A percentile compares a stretch with the other conserved stretches of the same genome.
These are phyloP conservation scores for Globisporangium ultimum DNA, from an alignment of 352 stramenopile species.

Conservation along the genomic window DNA sequence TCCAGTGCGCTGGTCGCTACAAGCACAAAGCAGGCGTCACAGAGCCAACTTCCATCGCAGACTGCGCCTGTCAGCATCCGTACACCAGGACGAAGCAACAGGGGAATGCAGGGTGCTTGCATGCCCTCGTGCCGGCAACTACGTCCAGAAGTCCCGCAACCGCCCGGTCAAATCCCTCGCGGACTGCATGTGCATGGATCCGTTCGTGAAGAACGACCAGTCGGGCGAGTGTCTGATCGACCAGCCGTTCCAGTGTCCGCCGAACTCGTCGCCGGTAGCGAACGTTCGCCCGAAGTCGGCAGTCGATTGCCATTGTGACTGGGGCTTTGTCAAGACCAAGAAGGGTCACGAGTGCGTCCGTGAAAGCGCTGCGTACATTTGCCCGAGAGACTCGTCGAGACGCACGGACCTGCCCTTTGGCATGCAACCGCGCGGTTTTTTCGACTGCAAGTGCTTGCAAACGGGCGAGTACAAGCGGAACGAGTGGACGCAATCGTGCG, in stretches of 20 bases:
- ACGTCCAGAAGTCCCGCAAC: constrained; percentile 41
- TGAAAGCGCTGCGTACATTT: constrained; percentile 56
- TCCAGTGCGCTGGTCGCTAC: constrained; percentile 64
- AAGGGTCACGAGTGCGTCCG: constrained; percentile 38
- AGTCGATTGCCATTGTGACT: constrained; percentile 71
- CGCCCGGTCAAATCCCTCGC: constrained; percentile 49
- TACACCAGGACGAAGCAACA: constrained; percentile 61
- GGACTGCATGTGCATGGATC: constrained; percentile 62
- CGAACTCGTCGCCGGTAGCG: constrained; percentile 27
- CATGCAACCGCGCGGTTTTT: constrained; percentile 53
- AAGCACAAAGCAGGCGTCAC: constrained; percentile 27
- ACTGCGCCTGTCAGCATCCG: constrained; percentile 71
- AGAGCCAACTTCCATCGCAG: constrained; percentile 39
- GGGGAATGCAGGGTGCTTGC: constrained; percentile 46
- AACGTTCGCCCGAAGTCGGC: constrained; percentile 43
- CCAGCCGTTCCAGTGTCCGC: constrained; percentile 30
- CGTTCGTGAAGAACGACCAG: constrained; percentile 68
- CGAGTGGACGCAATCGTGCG: no score
- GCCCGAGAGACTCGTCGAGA: constrained; percentile 53
- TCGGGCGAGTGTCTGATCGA: constrained; percentile 58
- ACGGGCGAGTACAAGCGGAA: no score
- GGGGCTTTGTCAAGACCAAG: constrained; percentile 55
- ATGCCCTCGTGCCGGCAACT: constrained; percentile 77
- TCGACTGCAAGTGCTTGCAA: constrained; percentile 68
- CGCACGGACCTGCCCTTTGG: constrained; percentile 30